phyloP scores from a whole-genome alignment of 345 rosid genomes.

The Hevea brasiliensis region DNA sequence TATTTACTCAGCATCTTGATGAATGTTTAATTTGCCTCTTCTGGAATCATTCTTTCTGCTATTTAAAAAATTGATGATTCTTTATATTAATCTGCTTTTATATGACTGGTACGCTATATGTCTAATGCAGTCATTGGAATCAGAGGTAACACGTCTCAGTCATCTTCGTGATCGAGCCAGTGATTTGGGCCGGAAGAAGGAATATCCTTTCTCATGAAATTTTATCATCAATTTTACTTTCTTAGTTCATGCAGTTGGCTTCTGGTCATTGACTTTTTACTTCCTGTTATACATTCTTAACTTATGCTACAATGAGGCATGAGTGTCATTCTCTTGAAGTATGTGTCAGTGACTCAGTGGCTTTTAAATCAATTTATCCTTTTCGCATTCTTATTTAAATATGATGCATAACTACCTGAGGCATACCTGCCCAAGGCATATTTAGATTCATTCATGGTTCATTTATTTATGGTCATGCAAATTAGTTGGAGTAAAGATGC shows the following conservation, averaged over 20 bases:
- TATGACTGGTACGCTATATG: not conserved
- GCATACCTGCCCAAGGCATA: too few relatives aligned
- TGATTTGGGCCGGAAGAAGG: conserved; percentile 87
- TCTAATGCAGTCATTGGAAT: conserved; percentile 73
- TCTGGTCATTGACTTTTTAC: not conserved
- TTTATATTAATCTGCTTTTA: conserved; percentile 1
- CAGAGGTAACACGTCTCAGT: conserved; percentile 78
- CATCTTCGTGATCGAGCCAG: conserved; percentile 99
- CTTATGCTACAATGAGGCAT: not conserved
- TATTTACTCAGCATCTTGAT: not conserved
- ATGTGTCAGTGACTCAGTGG: not conserved
- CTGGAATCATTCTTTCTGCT: not conserved
- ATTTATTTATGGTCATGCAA: too few relatives aligned
- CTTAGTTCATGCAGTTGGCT: not conserved
- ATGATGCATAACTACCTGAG: too few relatives aligned
- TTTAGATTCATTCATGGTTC: too few relatives aligned
- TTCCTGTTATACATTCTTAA: not conserved
- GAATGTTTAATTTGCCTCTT: not conserved
- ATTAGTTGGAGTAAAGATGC: too few relatives aligned
- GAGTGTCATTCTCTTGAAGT: too few relatives aligned
- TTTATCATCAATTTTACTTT: not conserved
- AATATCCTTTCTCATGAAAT: conserved; percentile 73
- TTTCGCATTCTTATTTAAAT: too few relatives aligned
- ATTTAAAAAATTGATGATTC: not conserved
- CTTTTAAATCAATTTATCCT: not conserved